Conservation (phyloP, 2,329 filamentous ascomycete genomes). For the Chaetomiaceae sp. region DNA sequence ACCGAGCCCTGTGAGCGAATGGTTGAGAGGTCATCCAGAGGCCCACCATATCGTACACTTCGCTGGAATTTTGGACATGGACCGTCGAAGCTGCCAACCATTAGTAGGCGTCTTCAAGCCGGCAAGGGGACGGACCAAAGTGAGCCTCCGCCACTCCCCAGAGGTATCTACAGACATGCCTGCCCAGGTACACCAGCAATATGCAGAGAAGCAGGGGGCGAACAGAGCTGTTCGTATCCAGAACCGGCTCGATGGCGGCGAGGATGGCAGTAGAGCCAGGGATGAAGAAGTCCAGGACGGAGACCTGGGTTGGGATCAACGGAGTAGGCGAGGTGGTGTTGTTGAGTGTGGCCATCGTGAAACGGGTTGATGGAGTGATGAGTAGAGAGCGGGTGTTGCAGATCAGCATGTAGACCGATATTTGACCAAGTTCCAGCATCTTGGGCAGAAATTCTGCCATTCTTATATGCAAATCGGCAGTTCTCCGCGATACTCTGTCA, state of each 20-base stretch:
- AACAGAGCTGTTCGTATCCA: background rate
- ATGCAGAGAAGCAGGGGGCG: background rate
- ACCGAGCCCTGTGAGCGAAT: constrained; percentile 7
- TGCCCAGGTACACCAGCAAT: background rate
- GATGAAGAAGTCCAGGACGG: background rate
- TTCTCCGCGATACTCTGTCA: no score
- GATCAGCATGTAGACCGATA: no score
- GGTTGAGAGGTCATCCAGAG: constrained; percentile 5
- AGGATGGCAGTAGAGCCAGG: background rate
- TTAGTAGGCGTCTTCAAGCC: background rate
- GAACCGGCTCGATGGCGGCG: background rate
- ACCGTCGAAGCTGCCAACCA: constrained; percentile 8
- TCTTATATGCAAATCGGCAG: no score
- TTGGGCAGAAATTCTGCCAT: no score
- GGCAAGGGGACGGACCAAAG: background rate
- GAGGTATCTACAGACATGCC: background rate
- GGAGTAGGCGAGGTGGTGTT: background rate
- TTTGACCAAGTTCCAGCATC: no score
- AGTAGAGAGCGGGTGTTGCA: no score
- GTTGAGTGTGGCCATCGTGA: no score
- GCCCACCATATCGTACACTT: constrained; percentile 7
- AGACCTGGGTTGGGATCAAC: background rate
- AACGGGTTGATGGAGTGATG: no score
- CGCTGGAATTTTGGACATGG: background rate
- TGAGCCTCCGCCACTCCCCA: background rate